Evolutionary conservation across 2,329 filamentous ascomycete genomes (phyloP).

Genomic region (Parastagonospora avenae): DNA sequence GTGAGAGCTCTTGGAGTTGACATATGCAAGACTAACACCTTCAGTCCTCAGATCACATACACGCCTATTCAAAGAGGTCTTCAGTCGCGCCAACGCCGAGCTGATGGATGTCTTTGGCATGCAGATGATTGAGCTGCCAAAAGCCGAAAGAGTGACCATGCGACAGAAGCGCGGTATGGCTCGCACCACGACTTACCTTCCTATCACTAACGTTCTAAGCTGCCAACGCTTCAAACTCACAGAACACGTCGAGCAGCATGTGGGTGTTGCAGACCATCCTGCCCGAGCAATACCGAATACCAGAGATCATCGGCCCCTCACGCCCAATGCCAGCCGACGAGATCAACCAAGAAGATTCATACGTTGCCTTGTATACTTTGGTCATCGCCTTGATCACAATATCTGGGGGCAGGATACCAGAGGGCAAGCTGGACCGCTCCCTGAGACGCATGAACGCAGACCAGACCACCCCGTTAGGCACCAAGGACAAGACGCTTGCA

Average conservation of each 20-base stretch:
- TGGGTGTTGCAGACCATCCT: constrained; percentile 81
- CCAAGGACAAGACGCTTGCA: constrained; percentile 75
- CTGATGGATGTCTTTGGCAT: constrained; percentile 83
- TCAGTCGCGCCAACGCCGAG: constrained; percentile 74
- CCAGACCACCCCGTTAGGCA: constrained; percentile 72
- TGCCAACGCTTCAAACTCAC: constrained; percentile 59
- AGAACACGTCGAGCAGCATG: constrained; percentile 63
- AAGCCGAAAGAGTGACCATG: constrained; percentile 79
- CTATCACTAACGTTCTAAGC: constrained; percentile 40
- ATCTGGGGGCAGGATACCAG: constrained; percentile 71
- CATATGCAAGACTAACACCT: constrained; percentile 4
- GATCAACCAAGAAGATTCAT: constrained; percentile 73
- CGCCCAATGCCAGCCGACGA: constrained; percentile 60
- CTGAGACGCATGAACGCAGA: constrained; percentile 77
- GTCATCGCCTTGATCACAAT: constrained; percentile 79
- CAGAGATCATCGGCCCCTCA: constrained; percentile 71
- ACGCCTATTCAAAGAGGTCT: constrained; percentile 76
- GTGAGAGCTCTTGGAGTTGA: constrained; percentile 13
- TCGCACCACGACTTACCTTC: not conserved
- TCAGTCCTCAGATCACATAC: constrained; percentile 71
- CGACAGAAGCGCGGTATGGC: constrained; percentile 74
- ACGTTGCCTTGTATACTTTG: constrained; percentile 79
- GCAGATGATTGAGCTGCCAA: constrained; percentile 83
- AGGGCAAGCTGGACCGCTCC: constrained; percentile 78
- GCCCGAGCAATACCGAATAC: constrained; percentile 66